These are phyloP conservation scores for Trichophyton rubrum DNA, from an alignment of 2,329 filamentous ascomycete species.

Conservation along the genomic window DNA sequence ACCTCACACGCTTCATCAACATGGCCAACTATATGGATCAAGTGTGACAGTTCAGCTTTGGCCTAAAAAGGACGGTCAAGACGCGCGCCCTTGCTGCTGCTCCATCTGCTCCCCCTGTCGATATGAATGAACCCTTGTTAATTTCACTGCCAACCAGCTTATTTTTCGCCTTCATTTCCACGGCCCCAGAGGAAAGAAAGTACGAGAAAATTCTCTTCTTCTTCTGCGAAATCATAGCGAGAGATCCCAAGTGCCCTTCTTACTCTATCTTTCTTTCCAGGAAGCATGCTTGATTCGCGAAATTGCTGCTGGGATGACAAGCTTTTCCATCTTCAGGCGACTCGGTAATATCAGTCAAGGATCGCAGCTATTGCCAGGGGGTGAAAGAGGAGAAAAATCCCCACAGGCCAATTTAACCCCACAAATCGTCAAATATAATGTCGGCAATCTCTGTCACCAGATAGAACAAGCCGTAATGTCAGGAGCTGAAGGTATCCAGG, in stretches of 20 bases:
- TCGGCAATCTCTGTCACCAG: background rate
- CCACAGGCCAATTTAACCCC: background rate
- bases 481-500: background rate
- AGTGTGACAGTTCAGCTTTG: background rate
- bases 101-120: background rate
- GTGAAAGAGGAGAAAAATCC: background rate
- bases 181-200: background rate
- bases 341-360: background rate
- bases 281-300: background rate
- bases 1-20: background rate
- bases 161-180: background rate
- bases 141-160: background rate
- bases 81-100: background rate
- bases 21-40: background rate
- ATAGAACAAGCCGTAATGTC: background rate
- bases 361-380: background rate
- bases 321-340: background rate
- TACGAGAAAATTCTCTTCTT: background rate
- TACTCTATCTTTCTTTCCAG: background rate
- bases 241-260: background rate
- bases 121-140: background rate
- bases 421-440: background rate
- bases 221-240: background rate
- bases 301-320: background rate
- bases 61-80: background rate